Conservation (phyloP, 352 stramenopile species). For the Phytopythium montanum region DNA sequence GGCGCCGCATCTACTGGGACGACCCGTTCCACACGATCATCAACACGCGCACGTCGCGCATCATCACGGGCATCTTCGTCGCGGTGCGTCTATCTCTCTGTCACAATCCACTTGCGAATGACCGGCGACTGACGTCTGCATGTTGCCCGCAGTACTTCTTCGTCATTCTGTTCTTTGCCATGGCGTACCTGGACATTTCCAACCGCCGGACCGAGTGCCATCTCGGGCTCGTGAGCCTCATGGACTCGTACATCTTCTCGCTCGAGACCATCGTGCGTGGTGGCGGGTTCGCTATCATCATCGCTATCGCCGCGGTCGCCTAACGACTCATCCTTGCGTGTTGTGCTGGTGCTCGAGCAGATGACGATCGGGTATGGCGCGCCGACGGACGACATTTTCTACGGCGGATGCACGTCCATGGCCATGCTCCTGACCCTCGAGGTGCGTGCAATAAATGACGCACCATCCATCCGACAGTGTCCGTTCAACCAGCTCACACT, state of each 20-base stretch:
- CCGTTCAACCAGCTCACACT: background rate
- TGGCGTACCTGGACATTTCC: slow-evolving; percentile 74
- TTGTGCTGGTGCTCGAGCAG: slow-evolving; percentile 18
- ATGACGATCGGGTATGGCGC: slow-evolving; percentile 89
- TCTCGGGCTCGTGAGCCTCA: slow-evolving; percentile 67
- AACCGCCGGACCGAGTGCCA: slow-evolving; percentile 57
- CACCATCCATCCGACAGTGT: background rate
- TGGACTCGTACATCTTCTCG: slow-evolving; percentile 85
- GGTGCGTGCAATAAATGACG: slow-evolving; percentile 16
- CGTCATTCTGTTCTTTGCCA: slow-evolving; percentile 77
- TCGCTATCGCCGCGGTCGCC: background rate
- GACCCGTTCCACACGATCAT: slow-evolving; percentile 87
- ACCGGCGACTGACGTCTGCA: background rate
- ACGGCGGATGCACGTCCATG: slow-evolving; percentile 78
- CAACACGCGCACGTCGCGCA: slow-evolving; percentile 80
- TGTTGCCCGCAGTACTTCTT: slow-evolving; percentile 55
- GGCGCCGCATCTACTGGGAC: slow-evolving; percentile 81
- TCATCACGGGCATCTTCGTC: slow-evolving; percentile 75
- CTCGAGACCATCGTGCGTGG: slow-evolving; percentile 80
- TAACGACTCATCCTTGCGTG: background rate
- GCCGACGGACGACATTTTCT: slow-evolving; percentile 88
- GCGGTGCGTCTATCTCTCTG: slow-evolving; percentile 51
- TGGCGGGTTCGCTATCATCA: background rate
- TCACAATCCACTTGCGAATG: background rate
- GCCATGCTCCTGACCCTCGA: slow-evolving; percentile 75